Base-by-base conservation (phyloP, 257 asterid species). In the Solanum bukasovii region DNA sequence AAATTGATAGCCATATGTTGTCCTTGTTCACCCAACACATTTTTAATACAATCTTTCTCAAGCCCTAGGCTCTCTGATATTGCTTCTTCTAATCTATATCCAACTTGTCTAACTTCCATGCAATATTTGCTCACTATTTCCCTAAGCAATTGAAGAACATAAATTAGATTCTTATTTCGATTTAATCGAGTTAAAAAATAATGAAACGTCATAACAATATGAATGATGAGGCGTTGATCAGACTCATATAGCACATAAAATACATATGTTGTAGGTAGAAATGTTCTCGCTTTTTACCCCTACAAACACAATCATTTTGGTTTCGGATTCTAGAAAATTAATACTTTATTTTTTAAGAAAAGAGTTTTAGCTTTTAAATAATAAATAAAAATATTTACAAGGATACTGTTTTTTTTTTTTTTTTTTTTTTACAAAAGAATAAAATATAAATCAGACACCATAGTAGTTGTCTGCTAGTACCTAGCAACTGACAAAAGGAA, bases 1-100 rank as follows among this genome's bases (percentile, higher is more conserved):
- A 91, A 95, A 88, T 96, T 96, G 67, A 96, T 37, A 27, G 99
- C 98, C 98, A 94, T 94, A 79, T 96, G 99, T 78, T 96, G 99
- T 12, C 98, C 98, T 88, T 94, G 99, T 31, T 94, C 96, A 70
- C 99, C 98, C 79, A 95, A 29, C 11, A 89, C 91, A 11, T 88
- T 75, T 91, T 93, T 93, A 29, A 97, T 92, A 86, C 87, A 84
- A 40, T 92, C 94, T 46, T 92, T 93, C 3, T 92, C 93, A 4
- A 97, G 92, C 71, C 98, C 98, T 87, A 97, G 88, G 88, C 98
- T 94, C 90, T 95, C 98, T 1, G 99, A 93, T 87, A 96, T 92
- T 5, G 90, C 92, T 90, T 96, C 98, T 88, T 93, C 90, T 86
- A 97, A 65, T 91, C 90, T 92, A 33, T 93, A 91, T 79, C 98